Evolutionary conservation across 2,329 filamentous ascomycete species (phyloP), one percentile per base, ranked within the genome.

Genomic region (Colletotrichum sp.): DNA sequence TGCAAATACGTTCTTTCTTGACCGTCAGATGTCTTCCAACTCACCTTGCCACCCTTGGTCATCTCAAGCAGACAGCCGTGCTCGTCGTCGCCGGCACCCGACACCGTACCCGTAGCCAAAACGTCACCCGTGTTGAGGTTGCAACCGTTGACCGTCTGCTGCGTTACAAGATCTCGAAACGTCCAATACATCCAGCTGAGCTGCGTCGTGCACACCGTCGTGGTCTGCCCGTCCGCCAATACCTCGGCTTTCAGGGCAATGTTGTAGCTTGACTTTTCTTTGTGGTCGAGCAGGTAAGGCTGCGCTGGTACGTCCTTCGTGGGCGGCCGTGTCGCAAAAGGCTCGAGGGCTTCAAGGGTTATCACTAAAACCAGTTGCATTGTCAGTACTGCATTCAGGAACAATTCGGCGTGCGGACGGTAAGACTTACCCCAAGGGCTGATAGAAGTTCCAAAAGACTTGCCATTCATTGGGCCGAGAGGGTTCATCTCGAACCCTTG

Each of bases 401-500:
- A 62, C 66, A 22, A 22, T 22, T 13, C 4, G 36, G 36, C 6
- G 30, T 25, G 57, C 29, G 6, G 59, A 30, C 16, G 8, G 8
- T 13, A 59, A 39, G 6, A 52, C 70, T 76, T 9, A 76, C 73
- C 73, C 92, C 92, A 93, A 0, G 92, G 91, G 0, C 89, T 91
- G 27, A 93, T 89, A 1, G 87, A 88, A 0, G 91, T 93, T 8
- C 87, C 88, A 59, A 93, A 92, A 36, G 88, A 89, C 81, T 93
- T 94, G 4, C 88, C 87, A 67, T 92, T 92, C 69, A 93, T 87
- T 0, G 92, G 92, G 0, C 92, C 92, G 0, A 93, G 82, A 0
- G 91, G 91, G 4, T 84, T 85, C 91, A 93, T 93, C 78, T 93
- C 92, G 27, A 90, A 84, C 0, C 83, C 87, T 80, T 93, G 92